Conservation (phyloP, 2,329 filamentous ascomycete genomes). For the Fusarium nisikadoi region DNA sequence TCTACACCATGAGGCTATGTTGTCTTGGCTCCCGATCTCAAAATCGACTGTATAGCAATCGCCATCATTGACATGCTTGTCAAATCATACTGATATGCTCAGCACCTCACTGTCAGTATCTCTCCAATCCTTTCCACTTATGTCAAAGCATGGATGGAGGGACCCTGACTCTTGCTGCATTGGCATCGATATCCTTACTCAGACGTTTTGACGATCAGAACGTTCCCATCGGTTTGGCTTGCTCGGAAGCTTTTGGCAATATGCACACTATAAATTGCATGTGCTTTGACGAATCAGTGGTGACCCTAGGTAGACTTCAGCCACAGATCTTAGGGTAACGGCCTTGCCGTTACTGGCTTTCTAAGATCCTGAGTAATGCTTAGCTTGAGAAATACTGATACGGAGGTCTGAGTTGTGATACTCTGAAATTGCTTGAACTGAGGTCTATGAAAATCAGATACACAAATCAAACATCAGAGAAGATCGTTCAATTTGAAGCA, state of each 20-base stretch:
- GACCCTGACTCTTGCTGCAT: conserved; percentile 29
- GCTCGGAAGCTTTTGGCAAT: conserved; percentile 7
- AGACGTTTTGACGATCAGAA: conserved; percentile 17
- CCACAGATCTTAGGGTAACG: not conserved
- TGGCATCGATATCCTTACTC: conserved; percentile 11
- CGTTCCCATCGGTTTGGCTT: conserved; percentile 9
- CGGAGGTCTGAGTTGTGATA: not conserved
- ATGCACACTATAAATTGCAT: not conserved
- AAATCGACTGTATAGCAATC: not conserved
- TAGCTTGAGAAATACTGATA: not conserved
- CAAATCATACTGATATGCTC: not conserved
- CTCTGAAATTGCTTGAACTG: not conserved
- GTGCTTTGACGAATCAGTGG: conserved; percentile 15
- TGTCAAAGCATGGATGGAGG: not conserved
- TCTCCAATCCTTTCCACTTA: conserved; percentile 7
- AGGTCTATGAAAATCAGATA: not conserved
- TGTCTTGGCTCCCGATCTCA: conserved; percentile 3
- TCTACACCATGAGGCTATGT: conserved; percentile 6
- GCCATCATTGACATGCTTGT: conserved; percentile 2
- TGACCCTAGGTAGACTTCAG: conserved; percentile 3
- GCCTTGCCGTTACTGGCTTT: conserved; percentile 5
- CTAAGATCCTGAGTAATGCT: not conserved
- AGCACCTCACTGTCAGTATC: not conserved
- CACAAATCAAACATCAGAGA: no score
- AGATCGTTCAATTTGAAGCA: not conserved